Base-by-base conservation (phyloP, 2,329 filamentous ascomycete genomes). In the Torrubiella hemipterigena region DNA sequence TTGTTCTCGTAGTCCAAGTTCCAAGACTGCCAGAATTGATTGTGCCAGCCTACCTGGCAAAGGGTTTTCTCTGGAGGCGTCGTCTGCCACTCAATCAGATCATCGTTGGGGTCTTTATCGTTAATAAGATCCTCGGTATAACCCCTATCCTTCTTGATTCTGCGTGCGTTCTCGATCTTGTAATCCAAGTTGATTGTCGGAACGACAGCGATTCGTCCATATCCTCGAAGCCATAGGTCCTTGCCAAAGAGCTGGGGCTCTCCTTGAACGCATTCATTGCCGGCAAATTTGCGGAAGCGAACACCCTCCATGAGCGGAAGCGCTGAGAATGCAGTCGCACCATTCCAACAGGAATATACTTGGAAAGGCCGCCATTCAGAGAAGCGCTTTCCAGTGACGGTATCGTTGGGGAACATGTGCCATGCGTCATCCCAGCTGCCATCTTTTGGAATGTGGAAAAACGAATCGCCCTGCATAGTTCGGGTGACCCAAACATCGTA, bases 311-410 rank as follows among this genome's bases (percentile, higher is more conserved):
- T 34, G 7, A 75, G 43, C 0, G 68, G 65, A 23, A 50, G 48
- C 0, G 67, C 69, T 0, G 50, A 51, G 30, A 75, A 62, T 0
- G 58, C 60, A 0, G 57, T 56, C 0, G 63, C 67, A 3, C 72
- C 73, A 36, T 75, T 74, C 71, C 72, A 76, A 46, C 73, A 77
- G 1, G 69, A 47, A 36, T 70, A 76, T 0, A 74, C 71, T 44
- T 75, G 73, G 36, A 75, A 67, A 1, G 72, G 69, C n/a, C 50
- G 47, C 16, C 52, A 46, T 0, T 37, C 37, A 1, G 38, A 27
- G 32, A 59, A 60, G 3, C 59, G 49, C 3, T 36, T 27, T 7
- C 40, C 49, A 3, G 61, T 48, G 0, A 43, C 46, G 0, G 47
- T 43, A 17, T 69, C 55, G 40, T 67, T 66, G 58, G 62, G 67